phyloP scores from a whole-genome alignment of 176 grass and related monocot genomes.

The Carex myosuroides region DNA sequence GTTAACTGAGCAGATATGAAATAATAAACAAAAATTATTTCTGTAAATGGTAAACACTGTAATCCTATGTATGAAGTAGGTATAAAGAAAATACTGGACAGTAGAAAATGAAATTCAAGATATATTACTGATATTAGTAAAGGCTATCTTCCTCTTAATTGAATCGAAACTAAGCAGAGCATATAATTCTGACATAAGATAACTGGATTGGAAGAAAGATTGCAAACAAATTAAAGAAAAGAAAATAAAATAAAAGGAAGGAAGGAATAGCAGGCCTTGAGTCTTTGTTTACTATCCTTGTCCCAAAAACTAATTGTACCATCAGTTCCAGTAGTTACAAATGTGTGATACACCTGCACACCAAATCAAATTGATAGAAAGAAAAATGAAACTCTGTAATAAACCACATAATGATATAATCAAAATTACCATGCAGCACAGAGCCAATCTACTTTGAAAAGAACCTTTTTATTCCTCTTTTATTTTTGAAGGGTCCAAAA shows the following conservation, averaged over 20 bases:
- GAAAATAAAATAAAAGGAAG: not conserved
- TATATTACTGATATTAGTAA: not conserved
- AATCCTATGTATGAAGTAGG: not conserved
- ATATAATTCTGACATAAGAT: not conserved
- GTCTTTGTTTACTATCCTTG: slow-evolving; percentile 68
- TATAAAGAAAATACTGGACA: not conserved
- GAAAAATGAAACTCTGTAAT: not conserved
- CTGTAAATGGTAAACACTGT: not conserved
- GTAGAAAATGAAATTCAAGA: slow-evolving; percentile 24
- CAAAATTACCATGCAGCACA: not conserved
- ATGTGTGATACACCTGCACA: slow-evolving; percentile 67
- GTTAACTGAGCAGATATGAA: not conserved
- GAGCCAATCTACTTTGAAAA: not conserved
- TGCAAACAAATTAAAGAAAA: not conserved
- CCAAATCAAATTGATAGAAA: slow-evolving; percentile 1
- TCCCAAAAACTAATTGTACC: slow-evolving; percentile 81
- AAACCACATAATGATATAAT: not conserved
- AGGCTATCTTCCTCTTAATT: not conserved
- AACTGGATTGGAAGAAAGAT: not conserved
- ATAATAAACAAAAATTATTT: not conserved
- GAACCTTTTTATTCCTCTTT: not conserved
- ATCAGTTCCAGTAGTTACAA: slow-evolving; percentile 73
- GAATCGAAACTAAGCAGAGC: not conserved
- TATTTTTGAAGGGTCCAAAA: not conserved
- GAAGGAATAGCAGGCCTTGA: slow-evolving; percentile 39